These are phyloP conservation scores for Colletotrichum eleusines DNA, from an alignment of 2,329 filamentous ascomycete species.

Conservation along the genomic window DNA sequence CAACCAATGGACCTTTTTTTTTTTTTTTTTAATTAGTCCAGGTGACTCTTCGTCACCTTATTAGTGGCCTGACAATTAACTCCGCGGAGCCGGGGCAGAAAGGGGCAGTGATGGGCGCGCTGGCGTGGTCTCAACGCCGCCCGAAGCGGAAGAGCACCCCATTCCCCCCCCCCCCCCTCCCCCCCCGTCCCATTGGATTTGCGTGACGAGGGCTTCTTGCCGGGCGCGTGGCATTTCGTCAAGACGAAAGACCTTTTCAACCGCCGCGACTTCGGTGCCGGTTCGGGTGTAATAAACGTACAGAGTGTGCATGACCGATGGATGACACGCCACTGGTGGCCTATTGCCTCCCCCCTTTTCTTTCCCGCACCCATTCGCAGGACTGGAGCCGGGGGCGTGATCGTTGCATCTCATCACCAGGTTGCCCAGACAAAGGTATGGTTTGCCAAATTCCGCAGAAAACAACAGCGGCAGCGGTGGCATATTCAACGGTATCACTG, in stretches of 20 bases:
- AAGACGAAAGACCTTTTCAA: constrained; percentile 1
- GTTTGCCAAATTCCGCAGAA: too few species aligned
- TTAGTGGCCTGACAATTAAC: constrained; percentile 18
- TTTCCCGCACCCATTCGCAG: too few species aligned
- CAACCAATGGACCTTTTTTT: background rate
- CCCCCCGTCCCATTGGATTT: too few species aligned
- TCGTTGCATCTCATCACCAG: background rate
- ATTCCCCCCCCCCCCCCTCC: too few species aligned
- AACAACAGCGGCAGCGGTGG: background rate
- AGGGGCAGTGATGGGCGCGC: constrained; percentile 29
- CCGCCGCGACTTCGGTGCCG: background rate
- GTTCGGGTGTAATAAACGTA: background rate
- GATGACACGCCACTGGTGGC: background rate
- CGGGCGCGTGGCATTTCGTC: constrained; percentile 25
- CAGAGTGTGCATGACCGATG: background rate
- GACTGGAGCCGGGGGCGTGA: background rate
- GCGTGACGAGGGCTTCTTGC: constrained; percentile 8
- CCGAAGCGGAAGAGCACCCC: constrained; percentile 25
- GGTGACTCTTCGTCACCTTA: constrained; percentile 14
- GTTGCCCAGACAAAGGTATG: too few species aligned
- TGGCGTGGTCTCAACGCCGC: constrained; percentile 25
- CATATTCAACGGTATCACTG: too few species aligned
- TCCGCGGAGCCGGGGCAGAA: constrained; percentile 8
- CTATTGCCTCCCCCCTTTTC: too few species aligned
- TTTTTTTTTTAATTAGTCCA: too few species aligned